phyloP scores from a whole-genome alignment of 345 rosid species.

The Aegle marmelos region DNA sequence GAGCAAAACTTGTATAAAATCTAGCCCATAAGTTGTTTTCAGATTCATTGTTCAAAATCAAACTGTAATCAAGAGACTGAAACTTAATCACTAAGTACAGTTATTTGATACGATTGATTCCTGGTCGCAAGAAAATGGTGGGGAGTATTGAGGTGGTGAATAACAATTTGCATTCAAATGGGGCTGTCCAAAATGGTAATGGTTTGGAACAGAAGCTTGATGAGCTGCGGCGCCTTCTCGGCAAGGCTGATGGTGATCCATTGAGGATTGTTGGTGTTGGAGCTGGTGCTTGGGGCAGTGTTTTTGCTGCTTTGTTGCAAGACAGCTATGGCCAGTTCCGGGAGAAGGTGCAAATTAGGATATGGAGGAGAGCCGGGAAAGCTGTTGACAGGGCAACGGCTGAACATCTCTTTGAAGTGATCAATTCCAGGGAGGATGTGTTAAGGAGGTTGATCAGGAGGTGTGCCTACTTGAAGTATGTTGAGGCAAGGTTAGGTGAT shows the following conservation, averaged over 20 bases:
- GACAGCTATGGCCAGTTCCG: conserved; percentile 68
- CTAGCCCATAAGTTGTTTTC: conserved; percentile 17
- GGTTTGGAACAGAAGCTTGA: conserved; percentile 67
- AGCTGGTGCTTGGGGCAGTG: conserved; percentile 93
- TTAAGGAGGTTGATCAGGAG: conserved; percentile 72
- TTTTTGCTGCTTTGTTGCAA: conserved; percentile 70
- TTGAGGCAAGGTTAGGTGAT: conserved; percentile 76
- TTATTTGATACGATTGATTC: conserved; percentile 9
- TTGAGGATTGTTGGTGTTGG: conserved; percentile 77
- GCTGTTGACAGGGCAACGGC: conserved; percentile 71
- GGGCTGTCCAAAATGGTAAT: conserved; percentile 42
- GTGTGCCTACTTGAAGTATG: conserved; percentile 78
- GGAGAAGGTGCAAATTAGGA: conserved; percentile 68
- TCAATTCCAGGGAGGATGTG: conserved; percentile 77
- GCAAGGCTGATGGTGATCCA: conserved; percentile 63
- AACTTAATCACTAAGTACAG: neutral
- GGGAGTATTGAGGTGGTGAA: conserved; percentile 41
- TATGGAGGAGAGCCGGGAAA: conserved; percentile 73
- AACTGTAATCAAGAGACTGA: neutral
- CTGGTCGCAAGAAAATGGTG: conserved; percentile 45
- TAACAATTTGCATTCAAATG: conserved; percentile 30
- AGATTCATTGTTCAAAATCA: neutral
- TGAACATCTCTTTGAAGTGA: conserved; percentile 73
- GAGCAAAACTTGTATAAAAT: conserved; percentile 17
- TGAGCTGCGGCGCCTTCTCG: conserved; percentile 51